phyloP scores from a whole-genome alignment of 2,329 filamentous ascomycete genomes.

The Microcera coccophila region DNA sequence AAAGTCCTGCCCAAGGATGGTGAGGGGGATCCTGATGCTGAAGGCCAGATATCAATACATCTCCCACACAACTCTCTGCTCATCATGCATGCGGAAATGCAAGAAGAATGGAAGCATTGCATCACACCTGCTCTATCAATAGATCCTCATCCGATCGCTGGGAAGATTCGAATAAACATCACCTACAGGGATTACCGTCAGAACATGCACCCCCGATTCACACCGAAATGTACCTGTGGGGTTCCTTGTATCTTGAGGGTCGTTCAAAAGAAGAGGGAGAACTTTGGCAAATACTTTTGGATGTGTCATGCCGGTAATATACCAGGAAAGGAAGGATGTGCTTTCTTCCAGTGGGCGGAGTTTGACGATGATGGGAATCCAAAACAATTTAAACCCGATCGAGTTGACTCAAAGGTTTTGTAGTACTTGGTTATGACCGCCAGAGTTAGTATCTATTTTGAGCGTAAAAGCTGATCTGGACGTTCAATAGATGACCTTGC shows the following conservation, averaged over 20 bases:
- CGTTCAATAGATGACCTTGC: too few species aligned
- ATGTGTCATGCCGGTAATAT: slow-evolving; percentile 80
- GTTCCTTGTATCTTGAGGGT: slow-evolving; percentile 68
- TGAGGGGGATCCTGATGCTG: slow-evolving; percentile 54
- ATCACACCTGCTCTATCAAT: slow-evolving; percentile 72
- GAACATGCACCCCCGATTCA: slow-evolving; percentile 70
- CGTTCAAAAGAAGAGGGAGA: slow-evolving; percentile 74
- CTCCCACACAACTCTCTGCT: slow-evolving; percentile 91
- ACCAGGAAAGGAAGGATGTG: slow-evolving; percentile 65
- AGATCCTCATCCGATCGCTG: slow-evolving; percentile 78
- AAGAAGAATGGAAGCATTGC: slow-evolving; percentile 93
- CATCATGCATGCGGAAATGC: slow-evolving; percentile 97
- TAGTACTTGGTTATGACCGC: too few species aligned
- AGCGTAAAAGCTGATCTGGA: too few species aligned
- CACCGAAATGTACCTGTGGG: slow-evolving; percentile 72
- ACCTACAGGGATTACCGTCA: slow-evolving; percentile 86
- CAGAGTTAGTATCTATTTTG: too few species aligned
- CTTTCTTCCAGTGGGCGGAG: slow-evolving; percentile 79
- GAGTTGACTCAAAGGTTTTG: too few species aligned
- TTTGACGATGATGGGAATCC: slow-evolving; percentile 86
- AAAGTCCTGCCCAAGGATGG: slow-evolving; percentile 62
- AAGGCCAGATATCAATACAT: slow-evolving; percentile 88
- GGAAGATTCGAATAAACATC: slow-evolving; percentile 81
- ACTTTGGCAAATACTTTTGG: slow-evolving; percentile 81
- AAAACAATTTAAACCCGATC: slow-evolving; percentile 15